phyloP scores from a whole-genome alignment of 164 flowering plant species.

The Kingdonia uniflora region DNA sequence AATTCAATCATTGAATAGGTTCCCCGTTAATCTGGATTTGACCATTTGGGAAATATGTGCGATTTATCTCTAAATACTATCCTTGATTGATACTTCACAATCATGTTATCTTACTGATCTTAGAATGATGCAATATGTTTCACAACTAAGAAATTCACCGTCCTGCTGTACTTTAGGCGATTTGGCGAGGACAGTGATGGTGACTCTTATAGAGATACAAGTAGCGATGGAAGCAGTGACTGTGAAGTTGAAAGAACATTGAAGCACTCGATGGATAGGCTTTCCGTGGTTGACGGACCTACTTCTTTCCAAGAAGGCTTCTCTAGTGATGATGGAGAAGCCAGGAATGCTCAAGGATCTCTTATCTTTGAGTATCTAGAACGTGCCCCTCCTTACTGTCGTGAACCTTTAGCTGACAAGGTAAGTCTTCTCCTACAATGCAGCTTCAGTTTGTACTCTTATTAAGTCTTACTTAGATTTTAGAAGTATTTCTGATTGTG shows the following conservation, averaged over 20 bases:
- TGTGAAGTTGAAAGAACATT: constrained; percentile 25
- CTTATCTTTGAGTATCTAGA: constrained; percentile 53
- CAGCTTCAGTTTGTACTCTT: neutral
- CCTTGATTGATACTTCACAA: too few species aligned
- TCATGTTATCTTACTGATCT: too few species aligned
- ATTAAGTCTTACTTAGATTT: neutral
- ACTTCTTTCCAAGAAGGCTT: constrained; percentile 13
- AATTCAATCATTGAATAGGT: too few species aligned
- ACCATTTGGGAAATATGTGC: too few species aligned
- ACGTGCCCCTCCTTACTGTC: constrained; percentile 37
- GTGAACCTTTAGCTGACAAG: constrained; percentile 62
- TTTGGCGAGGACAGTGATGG: constrained; percentile 48
- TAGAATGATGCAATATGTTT: too few species aligned
- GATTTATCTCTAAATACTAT: too few species aligned
- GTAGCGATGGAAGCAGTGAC: constrained; percentile 41
- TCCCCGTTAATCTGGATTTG: too few species aligned
- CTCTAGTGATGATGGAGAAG: constrained; percentile 35
- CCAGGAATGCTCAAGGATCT: constrained; percentile 23
- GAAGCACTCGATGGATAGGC: constrained; percentile 19
- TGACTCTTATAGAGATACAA: constrained; percentile 38
- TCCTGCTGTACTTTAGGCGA: constrained; percentile 21
- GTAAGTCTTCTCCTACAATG: constrained; percentile 18
- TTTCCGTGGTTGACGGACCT: constrained; percentile 30
- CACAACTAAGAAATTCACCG: too few species aligned
- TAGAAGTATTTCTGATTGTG: neutral